These are phyloP conservation scores for Auriscalpium orientale DNA, from an alignment of 768 basidiomycete genomes.

Conservation along the genomic window DNA sequence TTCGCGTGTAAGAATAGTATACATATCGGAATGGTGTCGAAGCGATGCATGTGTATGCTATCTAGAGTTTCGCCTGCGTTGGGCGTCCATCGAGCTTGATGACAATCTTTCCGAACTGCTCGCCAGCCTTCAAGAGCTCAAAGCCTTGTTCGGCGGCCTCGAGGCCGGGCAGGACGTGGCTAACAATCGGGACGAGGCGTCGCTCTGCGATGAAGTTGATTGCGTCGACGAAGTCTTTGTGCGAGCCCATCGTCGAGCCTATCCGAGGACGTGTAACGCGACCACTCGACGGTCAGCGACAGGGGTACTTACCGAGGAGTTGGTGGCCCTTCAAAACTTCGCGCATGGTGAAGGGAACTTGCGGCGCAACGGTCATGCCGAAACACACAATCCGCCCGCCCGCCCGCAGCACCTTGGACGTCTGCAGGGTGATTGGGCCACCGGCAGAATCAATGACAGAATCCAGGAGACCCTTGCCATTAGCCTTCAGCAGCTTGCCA, in stretches of 20 bases:
- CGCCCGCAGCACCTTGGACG: slow-evolving; percentile 26
- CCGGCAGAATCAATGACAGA: slow-evolving; percentile 41
- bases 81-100: slow-evolving; percentile 31
- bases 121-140: slow-evolving; percentile 50
- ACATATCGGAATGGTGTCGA: background rate
- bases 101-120: slow-evolving; percentile 77
- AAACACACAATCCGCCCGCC: slow-evolving; percentile 32
- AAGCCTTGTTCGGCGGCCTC: slow-evolving; percentile 63
- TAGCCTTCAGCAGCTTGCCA: slow-evolving; percentile 22
- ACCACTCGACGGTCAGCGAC: background rate
- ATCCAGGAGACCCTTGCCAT: slow-evolving; percentile 21
- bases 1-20: background rate
- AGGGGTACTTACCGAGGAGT: slow-evolving; percentile 49
- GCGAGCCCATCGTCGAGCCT: slow-evolving; percentile 86
- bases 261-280: background rate
- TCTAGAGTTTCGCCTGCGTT: background rate
- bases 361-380: slow-evolving; percentile 46
- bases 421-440: slow-evolving; percentile 31
- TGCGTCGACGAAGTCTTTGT: slow-evolving; percentile 62
- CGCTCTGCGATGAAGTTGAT: slow-evolving; percentile 63
- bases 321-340: slow-evolving; percentile 70
- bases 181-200: slow-evolving; percentile 61
- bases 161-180: slow-evolving; percentile 62
- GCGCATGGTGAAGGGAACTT: slow-evolving; percentile 66
- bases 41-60: background rate